Percentiles rank a stretch among this genome's conserved stretches.
These are phyloP conservation scores for Ustulina deusta DNA, from an alignment of 2,329 filamentous ascomycete genomes.

Conservation along the genomic window DNA sequence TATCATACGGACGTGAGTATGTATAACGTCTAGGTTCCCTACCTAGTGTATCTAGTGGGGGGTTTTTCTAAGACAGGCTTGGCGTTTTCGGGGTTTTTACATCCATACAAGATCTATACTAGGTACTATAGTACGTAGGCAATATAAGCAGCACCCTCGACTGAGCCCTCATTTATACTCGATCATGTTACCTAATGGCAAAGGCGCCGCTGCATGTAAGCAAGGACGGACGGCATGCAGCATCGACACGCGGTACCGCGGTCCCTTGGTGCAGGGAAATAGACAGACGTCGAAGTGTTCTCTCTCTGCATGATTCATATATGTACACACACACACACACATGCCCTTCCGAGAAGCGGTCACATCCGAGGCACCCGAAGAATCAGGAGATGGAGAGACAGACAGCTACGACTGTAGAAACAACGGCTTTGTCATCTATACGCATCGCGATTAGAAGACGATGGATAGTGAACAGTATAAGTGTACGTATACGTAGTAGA, in stretches of 20 bases:
- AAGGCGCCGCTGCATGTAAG: not conserved
- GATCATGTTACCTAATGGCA: conserved; percentile 33
- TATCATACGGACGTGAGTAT: not conserved
- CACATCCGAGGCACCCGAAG: conserved; percentile 15
- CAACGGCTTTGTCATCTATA: conserved; percentile 11
- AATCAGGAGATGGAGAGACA: conserved; percentile 21
- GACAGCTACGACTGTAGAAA: not conserved
- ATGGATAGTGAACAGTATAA: no score
- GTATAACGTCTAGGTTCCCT: no score
- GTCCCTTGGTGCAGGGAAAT: conserved; percentile 19
- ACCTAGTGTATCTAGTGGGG: not conserved
- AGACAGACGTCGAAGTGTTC: not conserved
- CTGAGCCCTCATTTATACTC: not conserved
- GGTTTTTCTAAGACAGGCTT: conserved; percentile 4
- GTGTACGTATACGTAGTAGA: no score
- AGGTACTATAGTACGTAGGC: no score
- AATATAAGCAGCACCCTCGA: not conserved
- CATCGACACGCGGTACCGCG: conserved; percentile 7
- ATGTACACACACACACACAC: not conserved
- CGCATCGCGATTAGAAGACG: no score
- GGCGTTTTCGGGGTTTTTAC: conserved; percentile 23
- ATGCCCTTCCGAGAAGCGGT: conserved; percentile 13
- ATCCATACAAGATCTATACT: not conserved
- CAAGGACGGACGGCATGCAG: not conserved
- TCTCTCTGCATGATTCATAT: not conserved